phyloP scores from a whole-genome alignment of 2,329 filamentous ascomycete species.

The Neofusicoccum sp. region DNA sequence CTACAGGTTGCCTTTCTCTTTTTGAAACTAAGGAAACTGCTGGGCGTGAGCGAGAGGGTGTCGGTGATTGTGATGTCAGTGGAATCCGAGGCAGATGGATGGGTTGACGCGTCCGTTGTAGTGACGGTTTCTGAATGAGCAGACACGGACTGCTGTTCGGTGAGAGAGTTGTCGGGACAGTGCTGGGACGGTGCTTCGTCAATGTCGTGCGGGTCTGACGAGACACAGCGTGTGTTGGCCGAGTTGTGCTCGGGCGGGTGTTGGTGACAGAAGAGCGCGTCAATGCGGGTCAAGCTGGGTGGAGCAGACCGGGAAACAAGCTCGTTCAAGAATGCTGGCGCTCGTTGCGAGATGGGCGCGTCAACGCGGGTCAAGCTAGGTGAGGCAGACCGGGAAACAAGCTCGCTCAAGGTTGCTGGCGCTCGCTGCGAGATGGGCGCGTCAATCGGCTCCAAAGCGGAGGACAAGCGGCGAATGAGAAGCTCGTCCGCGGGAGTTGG shows the following conservation, averaged over 20 bases:
- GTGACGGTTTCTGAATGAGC: neutral
- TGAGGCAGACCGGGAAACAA: neutral
- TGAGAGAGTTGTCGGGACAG: neutral
- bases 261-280: neutral
- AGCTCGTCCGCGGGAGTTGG: neutral
- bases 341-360: no score
- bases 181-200: neutral
- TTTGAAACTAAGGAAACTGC: neutral
- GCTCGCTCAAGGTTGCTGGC: neutral
- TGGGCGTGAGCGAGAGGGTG: neutral
- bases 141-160: neutral
- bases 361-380: neutral
- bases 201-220: no score
- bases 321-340: no score
- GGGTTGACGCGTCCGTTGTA: neutral
- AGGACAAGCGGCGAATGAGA: neutral
- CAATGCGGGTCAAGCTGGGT: neutral
- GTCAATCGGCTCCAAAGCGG: neutral
- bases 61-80: neutral
- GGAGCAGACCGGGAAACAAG: neutral
- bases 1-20: neutral
- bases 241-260: no score
- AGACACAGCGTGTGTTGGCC: no score
- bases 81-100: neutral
- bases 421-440: neutral